Evolutionary conservation across 75 land plant species (phyloP).

Genomic region (Ceratopteris richardii): DNA sequence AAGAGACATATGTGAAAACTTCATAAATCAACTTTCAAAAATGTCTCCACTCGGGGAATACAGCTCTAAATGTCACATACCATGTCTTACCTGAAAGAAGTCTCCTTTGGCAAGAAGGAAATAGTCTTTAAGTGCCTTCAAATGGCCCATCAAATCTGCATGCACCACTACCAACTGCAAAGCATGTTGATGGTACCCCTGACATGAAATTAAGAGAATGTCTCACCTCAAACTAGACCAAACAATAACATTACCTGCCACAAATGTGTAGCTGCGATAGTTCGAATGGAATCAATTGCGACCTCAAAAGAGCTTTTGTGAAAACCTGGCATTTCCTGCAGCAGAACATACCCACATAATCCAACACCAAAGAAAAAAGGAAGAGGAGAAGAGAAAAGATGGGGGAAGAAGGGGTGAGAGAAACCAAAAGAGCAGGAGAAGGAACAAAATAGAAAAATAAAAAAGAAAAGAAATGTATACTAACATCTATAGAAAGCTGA

Average conservation of each 20-base stretch:
- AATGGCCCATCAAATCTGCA: slow-evolving; percentile 95
- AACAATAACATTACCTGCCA: slow-evolving; percentile 73
- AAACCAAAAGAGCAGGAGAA: too few relatives aligned
- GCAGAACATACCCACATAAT: too few relatives aligned
- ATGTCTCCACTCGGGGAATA: too few relatives aligned
- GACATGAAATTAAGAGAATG: neutral
- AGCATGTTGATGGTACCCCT: neutral
- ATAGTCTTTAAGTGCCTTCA: slow-evolving; percentile 94
- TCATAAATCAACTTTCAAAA: too few relatives aligned
- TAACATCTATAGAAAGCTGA: too few relatives aligned
- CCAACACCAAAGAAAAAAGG: too few relatives aligned
- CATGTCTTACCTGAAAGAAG: slow-evolving; percentile 96
- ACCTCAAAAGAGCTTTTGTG: slow-evolving; percentile 88
- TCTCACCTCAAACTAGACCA: slow-evolving; percentile 6
- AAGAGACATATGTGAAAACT: too few relatives aligned
- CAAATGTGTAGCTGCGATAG: slow-evolving; percentile 92
- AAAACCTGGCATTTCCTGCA: slow-evolving; percentile 81
- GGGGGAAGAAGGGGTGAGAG: too few relatives aligned
- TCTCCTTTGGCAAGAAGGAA: slow-evolving; percentile 98
- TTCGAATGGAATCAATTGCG: slow-evolving; percentile 72
- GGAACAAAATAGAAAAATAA: too few relatives aligned
- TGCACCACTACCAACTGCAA: slow-evolving; percentile 95
- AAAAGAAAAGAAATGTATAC: too few relatives aligned
- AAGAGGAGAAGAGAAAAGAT: too few relatives aligned
- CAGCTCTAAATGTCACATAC: too few relatives aligned